Evolutionary conservation across 2,329 filamentous ascomycete genomes (phyloP).

Genomic region (Microcera coccophila): DNA sequence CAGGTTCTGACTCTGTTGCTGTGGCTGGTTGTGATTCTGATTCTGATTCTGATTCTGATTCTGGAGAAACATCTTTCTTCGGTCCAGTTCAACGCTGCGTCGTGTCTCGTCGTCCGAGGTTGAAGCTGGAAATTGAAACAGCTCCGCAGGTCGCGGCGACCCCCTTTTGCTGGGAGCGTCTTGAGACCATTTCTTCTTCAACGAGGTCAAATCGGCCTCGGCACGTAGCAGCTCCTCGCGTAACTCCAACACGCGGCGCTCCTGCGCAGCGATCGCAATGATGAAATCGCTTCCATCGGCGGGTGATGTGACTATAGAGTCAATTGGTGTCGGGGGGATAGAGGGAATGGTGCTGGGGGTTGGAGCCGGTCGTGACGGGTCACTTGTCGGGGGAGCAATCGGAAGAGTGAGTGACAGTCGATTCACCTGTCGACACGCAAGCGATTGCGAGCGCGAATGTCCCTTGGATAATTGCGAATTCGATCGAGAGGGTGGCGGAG

Average conservation of each 20-base stretch:
- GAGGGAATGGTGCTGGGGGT: conserved; percentile 38
- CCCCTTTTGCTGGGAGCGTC: conserved; percentile 74
- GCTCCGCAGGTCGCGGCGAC: conserved; percentile 55
- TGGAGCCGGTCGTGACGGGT: conserved; percentile 50
- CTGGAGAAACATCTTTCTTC: conserved; percentile 64
- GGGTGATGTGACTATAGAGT: conserved; percentile 41
- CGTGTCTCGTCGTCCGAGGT: conserved; percentile 32
- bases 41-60: conserved; percentile 42
- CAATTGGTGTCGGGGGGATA: conserved; percentile 50
- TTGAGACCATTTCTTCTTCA: conserved; percentile 85
- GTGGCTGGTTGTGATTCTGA: conserved; percentile 24
- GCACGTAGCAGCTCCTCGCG: conserved; percentile 84
- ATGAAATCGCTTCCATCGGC: conserved; percentile 67
- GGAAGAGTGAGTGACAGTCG: conserved; percentile 59
- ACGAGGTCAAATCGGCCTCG: conserved; percentile 66
- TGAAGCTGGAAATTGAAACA: conserved; percentile 44
- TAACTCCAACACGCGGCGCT: conserved; percentile 84
- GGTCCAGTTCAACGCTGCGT: conserved; percentile 62
- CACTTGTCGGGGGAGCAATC: conserved; percentile 52
- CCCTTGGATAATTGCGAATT: conserved; percentile 43
- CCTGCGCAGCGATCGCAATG: conserved; percentile 86
- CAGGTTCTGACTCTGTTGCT: not conserved
- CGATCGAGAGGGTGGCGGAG: conserved; percentile 37
- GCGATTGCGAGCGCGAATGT: conserved; percentile 48
- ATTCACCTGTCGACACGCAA: conserved; percentile 52